These are phyloP conservation scores for Ogataea dorogensis DNA, from an alignment of 805 yeast species.

Conservation along the genomic window DNA sequence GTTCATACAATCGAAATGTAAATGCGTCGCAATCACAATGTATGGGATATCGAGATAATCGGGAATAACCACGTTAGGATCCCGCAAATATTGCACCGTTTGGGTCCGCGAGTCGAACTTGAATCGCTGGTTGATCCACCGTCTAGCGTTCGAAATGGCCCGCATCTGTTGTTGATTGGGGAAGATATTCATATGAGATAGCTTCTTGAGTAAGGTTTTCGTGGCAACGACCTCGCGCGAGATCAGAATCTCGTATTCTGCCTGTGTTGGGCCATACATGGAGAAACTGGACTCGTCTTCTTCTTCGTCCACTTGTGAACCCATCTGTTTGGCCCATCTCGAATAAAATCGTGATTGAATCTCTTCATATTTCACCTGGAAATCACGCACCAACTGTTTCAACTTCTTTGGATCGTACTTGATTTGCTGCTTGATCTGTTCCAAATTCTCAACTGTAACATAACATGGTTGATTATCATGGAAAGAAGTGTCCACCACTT, in stretches of 20 bases:
- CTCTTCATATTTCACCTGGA: slow-evolving; percentile 23
- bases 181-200: slow-evolving; percentile 23
- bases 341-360: slow-evolving; percentile 26
- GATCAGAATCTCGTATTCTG: slow-evolving; percentile 30
- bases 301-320: slow-evolving; percentile 9
- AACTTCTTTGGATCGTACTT: slow-evolving; percentile 14
- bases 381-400: slow-evolving; percentile 16
- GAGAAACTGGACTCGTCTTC: slow-evolving; percentile 26
- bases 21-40: slow-evolving; percentile 32
- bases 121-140: slow-evolving; percentile 35
- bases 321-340: slow-evolving; percentile 23
- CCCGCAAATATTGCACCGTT: slow-evolving; percentile 29
- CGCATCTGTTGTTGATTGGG: slow-evolving; percentile 32
- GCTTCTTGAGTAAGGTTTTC: slow-evolving; percentile 25
- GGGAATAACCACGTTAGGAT: slow-evolving; percentile 30
- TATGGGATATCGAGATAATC: slow-evolving; percentile 31
- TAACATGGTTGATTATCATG: slow-evolving; percentile 17
- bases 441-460: slow-evolving; percentile 24
- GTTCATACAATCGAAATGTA: slow-evolving; percentile 24
- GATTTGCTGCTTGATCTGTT: slow-evolving; percentile 14
- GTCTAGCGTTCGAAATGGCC: slow-evolving; percentile 31
- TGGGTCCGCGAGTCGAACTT: slow-evolving; percentile 19
- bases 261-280: slow-evolving; percentile 34
- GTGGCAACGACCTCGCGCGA: slow-evolving; percentile 31
- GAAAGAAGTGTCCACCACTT: slow-evolving; percentile 1